A percentile compares a stretch with the other conserved stretches of the same genome.
These are phyloP conservation scores for Suillus ampliporus DNA, from an alignment of 768 basidiomycete species.

Conservation along the genomic window DNA sequence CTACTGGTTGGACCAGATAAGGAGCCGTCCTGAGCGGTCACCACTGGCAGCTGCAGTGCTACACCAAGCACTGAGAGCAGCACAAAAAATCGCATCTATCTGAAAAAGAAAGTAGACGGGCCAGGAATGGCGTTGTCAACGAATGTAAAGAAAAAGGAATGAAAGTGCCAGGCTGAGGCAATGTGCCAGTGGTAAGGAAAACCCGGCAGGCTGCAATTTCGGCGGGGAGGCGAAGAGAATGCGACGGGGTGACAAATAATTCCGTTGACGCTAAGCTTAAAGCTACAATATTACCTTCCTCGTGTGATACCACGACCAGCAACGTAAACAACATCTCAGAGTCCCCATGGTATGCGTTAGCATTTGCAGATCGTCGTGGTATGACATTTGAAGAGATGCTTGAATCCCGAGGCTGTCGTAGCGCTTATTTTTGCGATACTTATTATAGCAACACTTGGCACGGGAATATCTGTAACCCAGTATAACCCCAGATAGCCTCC, in stretches of 20 bases:
- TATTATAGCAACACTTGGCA: conserved; percentile 2
- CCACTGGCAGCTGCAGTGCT: conserved; percentile 15
- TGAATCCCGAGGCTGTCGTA: not conserved
- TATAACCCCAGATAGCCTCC: not conserved
- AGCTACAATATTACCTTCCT: not conserved
- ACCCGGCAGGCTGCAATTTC: not conserved
- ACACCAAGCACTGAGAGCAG: conserved; percentile 11
- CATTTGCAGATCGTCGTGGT: not conserved
- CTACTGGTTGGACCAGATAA: conserved; percentile 61
- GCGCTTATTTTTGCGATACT: not conserved
- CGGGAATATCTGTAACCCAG: not conserved
- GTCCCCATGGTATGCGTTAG: not conserved
- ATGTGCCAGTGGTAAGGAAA: not conserved
- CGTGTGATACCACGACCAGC: not conserved
- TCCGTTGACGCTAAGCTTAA: not conserved
- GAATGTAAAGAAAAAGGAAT: conserved; percentile 1
- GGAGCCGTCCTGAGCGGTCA: conserved; percentile 50
- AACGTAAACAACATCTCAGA: not conserved
- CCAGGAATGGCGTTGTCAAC: not conserved
- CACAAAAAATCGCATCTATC: conserved; percentile 14
- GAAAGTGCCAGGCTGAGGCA: not conserved
- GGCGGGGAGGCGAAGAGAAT: conserved; percentile 4
- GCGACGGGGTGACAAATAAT: conserved; percentile 3
- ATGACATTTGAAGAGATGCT: not conserved
- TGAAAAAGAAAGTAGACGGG: not conserved